A percentile compares a stretch with the other conserved stretches of the same genome.
Evolutionary conservation across 2,329 filamentous ascomycete species (phyloP).

Genomic region (Metarhizium guizhouense): DNA sequence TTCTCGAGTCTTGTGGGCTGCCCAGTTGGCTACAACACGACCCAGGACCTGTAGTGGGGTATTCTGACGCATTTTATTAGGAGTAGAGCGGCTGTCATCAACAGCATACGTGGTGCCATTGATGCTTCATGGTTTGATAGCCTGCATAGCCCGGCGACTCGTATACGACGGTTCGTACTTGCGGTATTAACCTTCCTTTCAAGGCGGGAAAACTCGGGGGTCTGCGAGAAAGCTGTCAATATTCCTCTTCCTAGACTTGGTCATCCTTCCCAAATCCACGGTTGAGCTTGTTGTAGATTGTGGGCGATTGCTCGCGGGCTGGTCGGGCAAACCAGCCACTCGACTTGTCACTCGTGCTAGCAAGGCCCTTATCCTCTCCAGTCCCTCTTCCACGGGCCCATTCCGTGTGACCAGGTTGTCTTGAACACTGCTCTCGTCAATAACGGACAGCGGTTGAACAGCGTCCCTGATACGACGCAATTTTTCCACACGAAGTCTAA

Average conservation of each 20-base stretch:
- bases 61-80: too few species aligned
- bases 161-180: not conserved
- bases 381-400: slow-evolving; percentile 55
- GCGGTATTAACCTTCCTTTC: not conserved
- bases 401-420: slow-evolving; percentile 58
- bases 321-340: slow-evolving; percentile 30
- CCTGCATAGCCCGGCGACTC: not conserved
- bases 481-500: slow-evolving; percentile 33
- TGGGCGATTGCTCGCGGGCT: slow-evolving; percentile 2
- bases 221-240: slow-evolving; percentile 31
- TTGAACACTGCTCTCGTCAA: slow-evolving; percentile 37
- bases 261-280: slow-evolving; percentile 24
- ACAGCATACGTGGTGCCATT: too few species aligned
- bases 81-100: too few species aligned
- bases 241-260: slow-evolving; percentile 30
- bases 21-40: too few species aligned
- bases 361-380: slow-evolving; percentile 57
- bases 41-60: too few species aligned
- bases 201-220: slow-evolving; percentile 11
- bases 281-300: slow-evolving; percentile 9
- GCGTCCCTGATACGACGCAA: slow-evolving; percentile 40
- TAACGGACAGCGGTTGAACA: slow-evolving; percentile 32
- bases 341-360: slow-evolving; percentile 49
- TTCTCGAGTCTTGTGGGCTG: too few species aligned
- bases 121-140: not conserved